Evolutionary conservation across 352 stramenopile species (phyloP), one percentile per base, ranked within the genome.

Genomic region (Phytophthora sojae): DNA sequence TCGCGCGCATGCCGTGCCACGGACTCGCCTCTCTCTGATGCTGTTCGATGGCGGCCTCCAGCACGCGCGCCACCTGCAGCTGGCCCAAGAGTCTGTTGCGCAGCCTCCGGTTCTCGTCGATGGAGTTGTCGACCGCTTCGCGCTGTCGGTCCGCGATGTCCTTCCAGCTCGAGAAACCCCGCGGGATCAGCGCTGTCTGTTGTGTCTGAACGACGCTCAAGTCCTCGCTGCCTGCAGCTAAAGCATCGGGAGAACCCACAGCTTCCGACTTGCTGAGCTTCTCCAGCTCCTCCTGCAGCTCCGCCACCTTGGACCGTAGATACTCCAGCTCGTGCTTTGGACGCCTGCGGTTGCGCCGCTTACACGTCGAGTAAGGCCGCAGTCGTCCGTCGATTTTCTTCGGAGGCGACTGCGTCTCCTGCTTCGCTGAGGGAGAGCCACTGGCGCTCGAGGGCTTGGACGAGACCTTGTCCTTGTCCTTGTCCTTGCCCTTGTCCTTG

Each of bases 251-350:
- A 23, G 68, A 67, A 1, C 35, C 25, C 9, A 60, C 37, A 12
- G 6, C 21, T 5, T 59, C 51, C 2, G 26, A 17, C 9, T 60
- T 65, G 6, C 9, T 39, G 7, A 77, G 30, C n/a, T 45, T 44
- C 42, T n/a, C 63, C 17, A 81, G 47, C 7, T 73, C 50, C 45
- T 76, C 70, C 42, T 78, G 44, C 4, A 81, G 12, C 39, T 78
- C 69, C 2, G 47, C 32, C 15, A 81, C 70, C 17, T 75, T 76
- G 1, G 42, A 32, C 6, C 74, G 65, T 29, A 81, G 49, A n/a
- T 76, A 78, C 1, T 76, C 74, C 25, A 81, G 66, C 44, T 81
- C 74, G 49, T 81, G 60, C 50, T 81, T 78, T n/a, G 69, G 65
- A n/a, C 74, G 74, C 23, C 45, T 66, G 8, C 74, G 74, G 57